Percentiles rank a stretch among this genome's conserved stretches.
phyloP scores from a whole-genome alignment of 495 filamentous ascomycete species.

The Xylaria acuta region DNA sequence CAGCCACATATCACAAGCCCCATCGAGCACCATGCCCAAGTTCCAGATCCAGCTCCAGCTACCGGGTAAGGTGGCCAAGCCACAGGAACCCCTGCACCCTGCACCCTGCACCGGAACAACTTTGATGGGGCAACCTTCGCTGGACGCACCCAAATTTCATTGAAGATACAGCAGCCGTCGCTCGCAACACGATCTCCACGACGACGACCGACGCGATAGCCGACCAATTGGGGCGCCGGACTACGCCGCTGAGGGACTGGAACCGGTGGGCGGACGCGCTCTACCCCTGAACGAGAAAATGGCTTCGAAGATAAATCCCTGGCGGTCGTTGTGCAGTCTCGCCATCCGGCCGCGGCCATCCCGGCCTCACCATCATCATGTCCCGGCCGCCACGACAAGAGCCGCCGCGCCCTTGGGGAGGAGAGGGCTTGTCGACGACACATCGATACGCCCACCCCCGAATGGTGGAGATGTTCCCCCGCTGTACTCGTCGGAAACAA shows the following conservation, averaged over 20 bases:
- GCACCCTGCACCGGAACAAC: constrained; percentile 17
- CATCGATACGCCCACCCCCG: background rate
- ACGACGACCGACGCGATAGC: background rate
- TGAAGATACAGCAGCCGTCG: constrained; percentile 10
- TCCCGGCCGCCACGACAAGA: background rate
- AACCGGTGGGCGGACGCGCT: constrained; percentile 25
- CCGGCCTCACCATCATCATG: constrained; percentile 7
- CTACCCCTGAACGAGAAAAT: constrained; percentile 41
- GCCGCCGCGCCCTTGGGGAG: background rate
- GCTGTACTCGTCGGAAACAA: background rate
- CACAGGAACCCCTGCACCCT: constrained; percentile 10
- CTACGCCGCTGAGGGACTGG: constrained; percentile 13
- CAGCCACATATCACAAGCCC: background rate
- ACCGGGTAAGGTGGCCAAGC: constrained; percentile 3
- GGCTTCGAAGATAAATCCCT: constrained; percentile 58
- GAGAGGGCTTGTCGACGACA: background rate
- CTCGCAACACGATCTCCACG: background rate
- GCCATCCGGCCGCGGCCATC: constrained; percentile 49
- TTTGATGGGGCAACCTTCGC: constrained; percentile 5
- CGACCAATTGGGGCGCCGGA: constrained; percentile 4
- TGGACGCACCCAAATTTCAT: constrained; percentile 12
- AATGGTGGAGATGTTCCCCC: background rate
- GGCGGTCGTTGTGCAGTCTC: constrained; percentile 52
- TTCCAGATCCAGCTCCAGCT: too few relatives aligned
- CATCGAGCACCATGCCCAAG: background rate